Conservation (phyloP, 139 green algal species). For the Monoraphidium neglectum region DNA sequence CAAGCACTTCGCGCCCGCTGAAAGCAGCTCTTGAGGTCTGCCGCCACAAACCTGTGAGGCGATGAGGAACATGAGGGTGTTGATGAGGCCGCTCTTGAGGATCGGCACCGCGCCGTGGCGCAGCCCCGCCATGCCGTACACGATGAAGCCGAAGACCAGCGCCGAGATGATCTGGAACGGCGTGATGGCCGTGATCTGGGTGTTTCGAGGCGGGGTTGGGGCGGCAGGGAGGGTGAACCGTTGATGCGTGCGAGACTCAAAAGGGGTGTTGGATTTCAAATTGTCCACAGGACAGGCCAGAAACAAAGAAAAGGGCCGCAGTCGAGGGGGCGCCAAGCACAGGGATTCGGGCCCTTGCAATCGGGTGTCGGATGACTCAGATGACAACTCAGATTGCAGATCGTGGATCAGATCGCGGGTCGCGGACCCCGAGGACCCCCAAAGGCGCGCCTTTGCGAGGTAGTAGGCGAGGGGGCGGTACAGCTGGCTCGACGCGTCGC, state of each 20-base stretch:
- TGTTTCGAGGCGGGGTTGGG: too few relatives aligned
- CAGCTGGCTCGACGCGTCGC: conserved; percentile 37
- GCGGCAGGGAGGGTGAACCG: too few relatives aligned
- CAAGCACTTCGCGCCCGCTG: too few relatives aligned
- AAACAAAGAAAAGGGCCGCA: background rate
- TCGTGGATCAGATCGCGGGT: background rate
- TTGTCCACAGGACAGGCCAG: background rate
- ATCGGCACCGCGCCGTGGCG: background rate
- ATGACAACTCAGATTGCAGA: background rate
- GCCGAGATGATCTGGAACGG: conserved; percentile 38
- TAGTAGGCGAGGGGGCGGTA: conserved; percentile 50
- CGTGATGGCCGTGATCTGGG: conserved; percentile 12
- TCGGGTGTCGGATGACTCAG: background rate
- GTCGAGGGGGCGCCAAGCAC: background rate
- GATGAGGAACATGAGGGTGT: background rate
- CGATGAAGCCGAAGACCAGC: conserved; percentile 22
- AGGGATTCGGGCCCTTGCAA: background rate
- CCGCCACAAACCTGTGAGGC: background rate
- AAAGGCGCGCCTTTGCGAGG: conserved; percentile 42
- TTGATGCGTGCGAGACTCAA: too few relatives aligned
- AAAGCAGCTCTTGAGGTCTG: too few relatives aligned
- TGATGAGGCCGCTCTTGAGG: background rate
- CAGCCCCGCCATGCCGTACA: conserved; percentile 39
- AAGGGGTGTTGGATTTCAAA: background rate
- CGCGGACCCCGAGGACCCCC: background rate